A percentile compares a stretch with the other conserved stretches of the same genome.
Evolutionary conservation across 164 flowering plant species (phyloP).

Genomic region (Malania oleifera): DNA sequence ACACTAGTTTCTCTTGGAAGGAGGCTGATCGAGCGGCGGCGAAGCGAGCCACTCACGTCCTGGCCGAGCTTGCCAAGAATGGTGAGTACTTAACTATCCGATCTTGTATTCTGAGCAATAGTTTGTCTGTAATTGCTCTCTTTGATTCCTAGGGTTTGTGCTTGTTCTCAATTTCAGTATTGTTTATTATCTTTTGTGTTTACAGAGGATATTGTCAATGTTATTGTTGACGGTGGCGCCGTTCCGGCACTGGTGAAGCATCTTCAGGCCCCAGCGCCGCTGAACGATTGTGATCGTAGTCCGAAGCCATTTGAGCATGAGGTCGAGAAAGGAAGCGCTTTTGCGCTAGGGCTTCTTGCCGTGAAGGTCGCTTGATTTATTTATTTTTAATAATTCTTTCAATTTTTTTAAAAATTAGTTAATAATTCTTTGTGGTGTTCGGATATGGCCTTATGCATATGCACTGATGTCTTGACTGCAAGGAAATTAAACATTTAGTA

Average conservation of each 20-base stretch:
- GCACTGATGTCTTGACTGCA: no score
- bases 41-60: conserved; percentile 73
- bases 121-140: background rate
- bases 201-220: conserved; percentile 72
- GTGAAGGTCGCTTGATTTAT: conserved; percentile 49
- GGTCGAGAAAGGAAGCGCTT: conserved; percentile 87
- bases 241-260: conserved; percentile 81
- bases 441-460: no score
- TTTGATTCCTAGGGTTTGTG: background rate
- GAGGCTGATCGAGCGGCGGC: conserved; percentile 76
- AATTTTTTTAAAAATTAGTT: no score
- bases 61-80: conserved; percentile 81
- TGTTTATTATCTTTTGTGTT: background rate
- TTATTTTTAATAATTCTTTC: background rate
- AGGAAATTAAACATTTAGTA: no score
- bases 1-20: conserved; percentile 52
- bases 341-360: conserved; percentile 82
- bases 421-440: no score
- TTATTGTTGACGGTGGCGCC: conserved; percentile 81
- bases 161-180: background rate
- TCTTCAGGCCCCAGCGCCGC: conserved; percentile 52
- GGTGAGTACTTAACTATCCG: conserved; percentile 28
- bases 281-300: conserved; percentile 27
- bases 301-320: conserved; percentile 71
- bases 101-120: conserved; percentile 7